Percentiles rank a stretch among this genome's conserved stretches.
These are phyloP conservation scores for Endotrypanum monterogeii DNA, from an alignment of 208 protist genomes.

Conservation along the genomic window DNA sequence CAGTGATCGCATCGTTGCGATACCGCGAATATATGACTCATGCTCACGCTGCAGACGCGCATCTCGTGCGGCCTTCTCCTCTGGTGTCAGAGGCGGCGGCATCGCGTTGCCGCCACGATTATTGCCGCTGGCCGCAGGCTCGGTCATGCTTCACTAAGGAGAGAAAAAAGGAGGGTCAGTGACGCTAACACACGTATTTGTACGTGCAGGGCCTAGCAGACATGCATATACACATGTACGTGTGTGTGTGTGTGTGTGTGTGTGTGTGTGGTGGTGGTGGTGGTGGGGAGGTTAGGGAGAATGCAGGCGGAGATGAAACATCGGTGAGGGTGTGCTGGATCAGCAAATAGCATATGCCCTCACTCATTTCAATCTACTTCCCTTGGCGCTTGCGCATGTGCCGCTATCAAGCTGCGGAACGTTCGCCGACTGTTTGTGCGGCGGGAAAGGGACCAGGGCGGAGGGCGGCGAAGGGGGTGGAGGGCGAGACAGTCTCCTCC, in stretches of 20 bases:
- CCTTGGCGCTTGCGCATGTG: not conserved
- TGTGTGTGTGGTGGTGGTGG: not conserved
- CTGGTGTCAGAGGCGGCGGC: slow-evolving; percentile 55
- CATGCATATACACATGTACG: not conserved
- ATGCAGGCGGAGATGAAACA: not conserved
- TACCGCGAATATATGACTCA: slow-evolving; percentile 65
- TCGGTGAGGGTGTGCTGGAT: not conserved
- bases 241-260: not conserved
- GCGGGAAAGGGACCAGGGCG: no score
- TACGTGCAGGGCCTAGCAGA: not conserved
- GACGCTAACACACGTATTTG: no score
- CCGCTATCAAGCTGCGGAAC: not conserved
- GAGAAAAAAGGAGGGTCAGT: not conserved
- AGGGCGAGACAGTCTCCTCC: not conserved
- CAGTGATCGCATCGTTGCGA: slow-evolving; percentile 72
- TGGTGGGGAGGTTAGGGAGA: not conserved
- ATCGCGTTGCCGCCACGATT: not conserved
- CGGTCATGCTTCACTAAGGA: not conserved
- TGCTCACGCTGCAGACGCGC: slow-evolving; percentile 71
- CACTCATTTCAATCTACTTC: no score
- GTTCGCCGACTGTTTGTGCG: not conserved
- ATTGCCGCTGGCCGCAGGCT: not conserved
- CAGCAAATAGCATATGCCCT: not conserved
- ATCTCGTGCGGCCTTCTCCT: slow-evolving; percentile 57
- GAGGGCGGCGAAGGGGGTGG: no score